Percentiles rank a stretch among this genome's conserved stretches.
Evolutionary conservation across 1,284 basidiomycete species (phyloP).

Genomic region (Malassezia brasiliensis): DNA sequence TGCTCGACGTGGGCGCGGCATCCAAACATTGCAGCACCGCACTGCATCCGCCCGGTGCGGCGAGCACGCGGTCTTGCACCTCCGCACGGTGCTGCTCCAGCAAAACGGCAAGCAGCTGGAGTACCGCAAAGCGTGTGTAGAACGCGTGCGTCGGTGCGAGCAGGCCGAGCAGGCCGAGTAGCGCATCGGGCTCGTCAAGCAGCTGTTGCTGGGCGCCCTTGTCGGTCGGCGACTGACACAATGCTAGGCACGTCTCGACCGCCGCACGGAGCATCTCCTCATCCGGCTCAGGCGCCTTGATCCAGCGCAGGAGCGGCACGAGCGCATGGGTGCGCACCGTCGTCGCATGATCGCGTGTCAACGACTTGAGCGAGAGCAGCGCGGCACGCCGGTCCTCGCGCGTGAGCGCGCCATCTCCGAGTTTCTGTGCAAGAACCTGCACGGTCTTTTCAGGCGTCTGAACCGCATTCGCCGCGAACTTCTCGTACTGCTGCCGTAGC

Average conservation of each 20-base stretch:
- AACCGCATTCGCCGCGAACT: slow-evolving; percentile 36
- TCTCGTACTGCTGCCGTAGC: slow-evolving; percentile 40
- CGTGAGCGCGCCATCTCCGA: slow-evolving; percentile 47
- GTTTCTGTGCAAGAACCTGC: slow-evolving; percentile 71
- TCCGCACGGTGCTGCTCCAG: slow-evolving; percentile 58
- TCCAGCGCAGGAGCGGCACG: slow-evolving; percentile 25
- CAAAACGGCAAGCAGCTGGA: slow-evolving; percentile 76
- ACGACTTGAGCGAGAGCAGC: slow-evolving; percentile 80
- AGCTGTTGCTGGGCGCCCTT: slow-evolving; percentile 55
- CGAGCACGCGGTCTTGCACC: slow-evolving; percentile 81
- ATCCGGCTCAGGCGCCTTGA: slow-evolving; percentile 29
- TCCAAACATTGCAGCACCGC: slow-evolving; percentile 56
- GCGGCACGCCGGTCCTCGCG: slow-evolving; percentile 74
- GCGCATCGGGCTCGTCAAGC: slow-evolving; percentile 61
- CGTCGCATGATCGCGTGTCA: slow-evolving; percentile 77
- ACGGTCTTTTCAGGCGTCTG: slow-evolving; percentile 79
- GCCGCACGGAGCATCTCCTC: slow-evolving; percentile 34
- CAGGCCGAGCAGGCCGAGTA: slow-evolving; percentile 68
- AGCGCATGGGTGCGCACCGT: slow-evolving; percentile 41
- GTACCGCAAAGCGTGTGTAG: slow-evolving; percentile 74
- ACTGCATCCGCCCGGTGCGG: slow-evolving; percentile 63
- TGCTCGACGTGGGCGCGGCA: slow-evolving; percentile 49
- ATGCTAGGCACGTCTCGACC: slow-evolving; percentile 32
- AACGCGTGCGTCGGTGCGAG: slow-evolving; percentile 53
- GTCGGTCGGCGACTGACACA: slow-evolving; percentile 29